Conservation (phyloP, 2,329 filamentous ascomycete genomes). For the Colletotrichum australisinense region DNA sequence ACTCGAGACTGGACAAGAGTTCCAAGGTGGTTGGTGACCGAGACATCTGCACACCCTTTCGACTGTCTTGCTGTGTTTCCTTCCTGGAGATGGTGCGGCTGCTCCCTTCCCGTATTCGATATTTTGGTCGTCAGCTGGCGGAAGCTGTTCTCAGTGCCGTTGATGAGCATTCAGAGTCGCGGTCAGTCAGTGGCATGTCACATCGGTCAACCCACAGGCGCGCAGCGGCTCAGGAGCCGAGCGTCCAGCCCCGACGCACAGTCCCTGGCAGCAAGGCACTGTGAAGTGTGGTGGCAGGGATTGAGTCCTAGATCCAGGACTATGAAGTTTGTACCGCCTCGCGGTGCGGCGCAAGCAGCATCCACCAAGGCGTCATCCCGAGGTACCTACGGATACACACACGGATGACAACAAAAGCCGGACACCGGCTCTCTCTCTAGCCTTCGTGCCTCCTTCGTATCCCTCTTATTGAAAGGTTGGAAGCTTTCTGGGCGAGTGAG, state of each 20-base stretch:
- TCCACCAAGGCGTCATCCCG: constrained; percentile 20
- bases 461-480: background rate
- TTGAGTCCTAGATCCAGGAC: constrained; percentile 33
- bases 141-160: background rate
- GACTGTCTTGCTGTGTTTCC: background rate
- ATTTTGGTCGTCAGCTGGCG: background rate
- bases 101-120: background rate
- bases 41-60: constrained; percentile 22
- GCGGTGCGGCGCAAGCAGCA: constrained; percentile 11
- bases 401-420: background rate
- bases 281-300: constrained; percentile 14
- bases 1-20: background rate
- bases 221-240: constrained; percentile 16
- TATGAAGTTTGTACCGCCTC: constrained; percentile 10
- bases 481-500: background rate
- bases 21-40: background rate
- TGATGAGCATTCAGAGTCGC: background rate
- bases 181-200: constrained; percentile 12
- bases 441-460: background rate
- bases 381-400: constrained; percentile 14
- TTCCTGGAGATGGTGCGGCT: background rate
- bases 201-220: background rate
- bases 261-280: constrained; percentile 23
- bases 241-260: constrained; percentile 21
- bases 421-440: background rate